Conservation (phyloP, 208 protist genomes). For the Leishmania martiniquensis region DNA sequence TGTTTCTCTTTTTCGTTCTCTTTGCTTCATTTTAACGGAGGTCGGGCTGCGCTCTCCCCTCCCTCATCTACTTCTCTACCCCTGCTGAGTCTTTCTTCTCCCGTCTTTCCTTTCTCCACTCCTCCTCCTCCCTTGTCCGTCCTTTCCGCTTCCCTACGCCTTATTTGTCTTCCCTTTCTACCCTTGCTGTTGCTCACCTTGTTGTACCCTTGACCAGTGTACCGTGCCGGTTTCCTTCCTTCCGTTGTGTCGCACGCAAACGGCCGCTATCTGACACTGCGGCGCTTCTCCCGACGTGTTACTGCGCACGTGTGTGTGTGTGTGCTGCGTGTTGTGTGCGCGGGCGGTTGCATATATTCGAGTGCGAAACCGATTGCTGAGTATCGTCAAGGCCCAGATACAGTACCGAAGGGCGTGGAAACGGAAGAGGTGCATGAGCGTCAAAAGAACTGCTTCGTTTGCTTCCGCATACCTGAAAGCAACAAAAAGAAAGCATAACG, state of each 20-base stretch:
- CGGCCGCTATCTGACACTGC: neutral
- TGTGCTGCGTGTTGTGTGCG: neutral
- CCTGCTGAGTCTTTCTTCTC: slow-evolving; percentile 15
- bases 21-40: neutral
- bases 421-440: neutral
- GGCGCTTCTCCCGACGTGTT: neutral
- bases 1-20: neutral
- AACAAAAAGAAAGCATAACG: neutral
- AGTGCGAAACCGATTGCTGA: neutral
- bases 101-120: slow-evolving; percentile 2
- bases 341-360: too few species aligned
- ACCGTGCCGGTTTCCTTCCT: neutral
- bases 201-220: neutral
- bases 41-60: neutral
- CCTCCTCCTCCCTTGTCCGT: slow-evolving; percentile 14
- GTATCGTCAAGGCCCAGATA: neutral
- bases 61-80: neutral
- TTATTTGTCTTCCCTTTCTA: neutral
- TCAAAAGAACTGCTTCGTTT: neutral
- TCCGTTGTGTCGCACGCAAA: neutral
- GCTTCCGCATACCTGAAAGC: neutral
- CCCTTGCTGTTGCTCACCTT: neutral
- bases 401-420: neutral
- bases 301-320: neutral
- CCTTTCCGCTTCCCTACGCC: neutral